Conservation (phyloP, 352 stramenopile species). For the Globisporangium acanthophoron region DNA sequence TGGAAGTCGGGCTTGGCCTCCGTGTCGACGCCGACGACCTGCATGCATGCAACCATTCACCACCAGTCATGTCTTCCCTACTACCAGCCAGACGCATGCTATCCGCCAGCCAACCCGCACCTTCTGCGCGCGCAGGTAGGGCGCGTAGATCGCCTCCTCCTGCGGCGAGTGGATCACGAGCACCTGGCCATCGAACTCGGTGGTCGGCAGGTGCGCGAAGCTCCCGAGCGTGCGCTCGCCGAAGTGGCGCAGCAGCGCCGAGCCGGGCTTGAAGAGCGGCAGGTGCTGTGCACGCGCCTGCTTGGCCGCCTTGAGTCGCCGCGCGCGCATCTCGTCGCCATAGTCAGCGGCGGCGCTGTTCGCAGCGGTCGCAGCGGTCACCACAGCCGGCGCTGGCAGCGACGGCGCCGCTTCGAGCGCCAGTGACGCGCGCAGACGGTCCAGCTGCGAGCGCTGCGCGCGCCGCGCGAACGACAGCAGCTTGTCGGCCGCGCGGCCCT, state of each 20-base stretch:
- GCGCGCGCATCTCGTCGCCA: constrained; percentile 22
- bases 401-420: constrained; percentile 15
- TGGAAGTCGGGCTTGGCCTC: constrained; percentile 70
- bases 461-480: constrained; percentile 24
- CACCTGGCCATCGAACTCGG: constrained; percentile 47
- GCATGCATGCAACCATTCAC: not conserved
- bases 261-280: constrained; percentile 63
- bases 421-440: constrained; percentile 29
- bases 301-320: constrained; percentile 42
- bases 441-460: constrained; percentile 42
- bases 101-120: constrained; percentile 12
- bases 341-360: constrained; percentile 1
- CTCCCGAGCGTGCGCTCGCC: constrained; percentile 40
- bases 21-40: constrained; percentile 69
- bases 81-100: no score
- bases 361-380: not conserved
- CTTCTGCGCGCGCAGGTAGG: constrained; percentile 50
- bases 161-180: constrained; percentile 55
- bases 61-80: no score
- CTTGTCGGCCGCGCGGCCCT: constrained; percentile 12
- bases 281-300: constrained; percentile 52
- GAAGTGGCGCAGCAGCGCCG: constrained; percentile 41
- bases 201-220: constrained; percentile 43
- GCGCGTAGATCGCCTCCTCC: constrained; percentile 42
- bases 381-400: constrained; percentile 1